Conservation (phyloP, 768 basidiomycete genomes). For the Tricholomella constricta region DNA sequence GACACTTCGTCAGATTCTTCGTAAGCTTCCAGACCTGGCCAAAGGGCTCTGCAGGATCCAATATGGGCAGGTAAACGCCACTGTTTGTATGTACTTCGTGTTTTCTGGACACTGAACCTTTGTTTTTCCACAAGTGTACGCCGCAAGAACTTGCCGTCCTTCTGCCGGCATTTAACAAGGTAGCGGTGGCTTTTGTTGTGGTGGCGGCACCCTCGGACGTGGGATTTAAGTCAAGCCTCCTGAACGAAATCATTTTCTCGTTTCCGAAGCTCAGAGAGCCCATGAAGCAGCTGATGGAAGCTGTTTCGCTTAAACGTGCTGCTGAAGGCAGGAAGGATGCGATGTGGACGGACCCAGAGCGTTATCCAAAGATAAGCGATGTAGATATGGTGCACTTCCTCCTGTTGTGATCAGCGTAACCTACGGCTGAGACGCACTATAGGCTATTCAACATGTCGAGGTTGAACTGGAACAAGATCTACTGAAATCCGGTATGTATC, state of each 20-base stretch:
- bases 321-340: constrained; percentile 63
- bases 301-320: constrained; percentile 64
- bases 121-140: constrained; percentile 59
- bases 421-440: constrained; percentile 7
- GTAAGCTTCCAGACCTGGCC: constrained; percentile 81
- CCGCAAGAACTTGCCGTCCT: constrained; percentile 80
- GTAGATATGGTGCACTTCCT: constrained; percentile 53
- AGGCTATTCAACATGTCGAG: constrained; percentile 73
- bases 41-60: constrained; percentile 87
- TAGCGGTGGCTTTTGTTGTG: constrained; percentile 63
- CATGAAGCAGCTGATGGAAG: constrained; percentile 52
- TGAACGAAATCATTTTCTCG: constrained; percentile 70
- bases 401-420: not conserved
- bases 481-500: constrained; percentile 57
- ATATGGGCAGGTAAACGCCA: constrained; percentile 90
- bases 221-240: constrained; percentile 63
- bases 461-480: constrained; percentile 74
- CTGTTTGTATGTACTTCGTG: constrained; percentile 17
- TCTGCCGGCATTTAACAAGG: constrained; percentile 72
- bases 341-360: constrained; percentile 63
- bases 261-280: constrained; percentile 66
- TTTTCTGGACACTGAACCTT: not conserved
- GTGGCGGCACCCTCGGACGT: constrained; percentile 43
- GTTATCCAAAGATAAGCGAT: constrained; percentile 55
- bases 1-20: constrained; percentile 68